Percentiles rank a stretch among this genome's conserved stretches.
Evolutionary conservation across 2,329 filamentous ascomycete species (phyloP).

Genomic region (Aspergillus latus): DNA sequence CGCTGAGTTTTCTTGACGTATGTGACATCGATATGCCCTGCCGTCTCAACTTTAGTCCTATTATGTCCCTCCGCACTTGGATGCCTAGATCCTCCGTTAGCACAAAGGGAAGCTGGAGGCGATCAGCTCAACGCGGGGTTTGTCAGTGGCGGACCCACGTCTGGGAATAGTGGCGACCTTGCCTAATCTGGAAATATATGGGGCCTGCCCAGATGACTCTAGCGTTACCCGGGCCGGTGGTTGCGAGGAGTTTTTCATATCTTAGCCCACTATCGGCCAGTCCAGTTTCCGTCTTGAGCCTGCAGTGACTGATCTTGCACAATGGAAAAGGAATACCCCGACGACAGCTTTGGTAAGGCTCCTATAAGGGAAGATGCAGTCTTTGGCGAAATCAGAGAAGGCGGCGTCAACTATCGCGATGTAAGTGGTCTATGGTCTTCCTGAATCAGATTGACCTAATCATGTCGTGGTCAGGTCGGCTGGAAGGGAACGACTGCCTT

Average conservation of each 20-base stretch:
- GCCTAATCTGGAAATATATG: neutral
- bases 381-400: conserved; percentile 37
- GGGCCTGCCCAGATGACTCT: neutral
- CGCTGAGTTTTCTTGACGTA: too few relatives aligned
- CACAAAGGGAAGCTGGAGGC: neutral
- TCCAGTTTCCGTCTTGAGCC: neutral
- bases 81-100: too few relatives aligned
- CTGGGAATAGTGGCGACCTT: neutral
- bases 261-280: neutral
- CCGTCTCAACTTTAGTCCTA: too few relatives aligned
- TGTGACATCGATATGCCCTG: too few relatives aligned
- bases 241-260: neutral
- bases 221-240: neutral
- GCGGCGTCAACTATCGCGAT: conserved; percentile 35
- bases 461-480: conserved; percentile 32
- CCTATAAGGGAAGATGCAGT: conserved; percentile 29
- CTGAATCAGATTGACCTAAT: neutral
- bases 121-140: neutral
- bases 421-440: conserved; percentile 14
- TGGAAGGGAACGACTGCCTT: conserved; percentile 45
- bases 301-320: neutral
- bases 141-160: neutral
- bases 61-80: too few relatives aligned
- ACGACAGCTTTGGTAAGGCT: neutral
- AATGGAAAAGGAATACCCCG: neutral